Evolutionary conservation across 2,329 filamentous ascomycete species (phyloP).

Genomic region (Incumbomyces delicatus): DNA sequence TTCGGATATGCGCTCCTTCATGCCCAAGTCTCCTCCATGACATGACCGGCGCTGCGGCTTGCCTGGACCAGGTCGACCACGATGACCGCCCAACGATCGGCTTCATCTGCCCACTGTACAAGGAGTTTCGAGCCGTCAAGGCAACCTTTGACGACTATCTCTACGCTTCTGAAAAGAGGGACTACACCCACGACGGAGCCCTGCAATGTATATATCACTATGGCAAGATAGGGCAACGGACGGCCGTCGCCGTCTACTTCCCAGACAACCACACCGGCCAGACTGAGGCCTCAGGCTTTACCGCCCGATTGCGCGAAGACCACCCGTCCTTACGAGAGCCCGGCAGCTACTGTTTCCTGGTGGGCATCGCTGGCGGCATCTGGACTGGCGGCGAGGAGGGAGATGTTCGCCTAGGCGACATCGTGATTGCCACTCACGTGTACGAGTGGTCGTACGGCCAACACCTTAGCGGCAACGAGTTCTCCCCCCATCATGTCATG

Average conservation of each 20-base stretch:
- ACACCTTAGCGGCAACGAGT: too few relatives aligned
- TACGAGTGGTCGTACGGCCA: neutral
- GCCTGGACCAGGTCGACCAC: too few relatives aligned
- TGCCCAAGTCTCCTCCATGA: too few relatives aligned
- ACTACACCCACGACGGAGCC: neutral
- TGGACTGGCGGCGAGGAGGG: slow-evolving; percentile 8
- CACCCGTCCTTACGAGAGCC: neutral
- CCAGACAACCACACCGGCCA: neutral
- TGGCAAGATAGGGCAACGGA: neutral
- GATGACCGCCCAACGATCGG: neutral
- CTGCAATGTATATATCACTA: neutral
- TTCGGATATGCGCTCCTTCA: too few relatives aligned
- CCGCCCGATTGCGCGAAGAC: neutral
- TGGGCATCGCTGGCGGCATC: slow-evolving; percentile 23
- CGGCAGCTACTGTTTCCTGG: slow-evolving; percentile 10
- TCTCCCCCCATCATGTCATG: too few relatives aligned
- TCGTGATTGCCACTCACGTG: slow-evolving; percentile 11
- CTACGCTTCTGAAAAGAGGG: neutral
- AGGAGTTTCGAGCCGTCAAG: neutral
- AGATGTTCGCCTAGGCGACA: slow-evolving; percentile 22
- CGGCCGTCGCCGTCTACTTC: neutral
- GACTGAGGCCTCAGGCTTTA: neutral
- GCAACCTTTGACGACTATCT: neutral
- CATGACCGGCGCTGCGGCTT: too few relatives aligned
- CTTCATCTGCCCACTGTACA: neutral